These are phyloP conservation scores for Picochlorum sp. DNA, from an alignment of 139 green algal species.

Conservation along the genomic window DNA sequence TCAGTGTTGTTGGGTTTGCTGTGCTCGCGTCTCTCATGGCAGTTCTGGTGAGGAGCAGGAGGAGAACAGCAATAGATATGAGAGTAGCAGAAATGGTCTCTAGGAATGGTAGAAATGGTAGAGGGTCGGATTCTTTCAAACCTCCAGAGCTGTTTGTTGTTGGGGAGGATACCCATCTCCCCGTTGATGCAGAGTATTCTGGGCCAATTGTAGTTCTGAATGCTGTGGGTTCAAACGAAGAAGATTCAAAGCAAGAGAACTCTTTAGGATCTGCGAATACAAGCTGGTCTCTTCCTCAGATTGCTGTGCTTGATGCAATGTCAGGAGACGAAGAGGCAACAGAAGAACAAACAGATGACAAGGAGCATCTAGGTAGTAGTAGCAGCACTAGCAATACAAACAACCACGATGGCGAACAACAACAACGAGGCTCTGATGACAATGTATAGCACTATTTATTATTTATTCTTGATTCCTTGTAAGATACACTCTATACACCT, in stretches of 20 bases:
- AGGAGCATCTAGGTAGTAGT: neutral
- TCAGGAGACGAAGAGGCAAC: neutral
- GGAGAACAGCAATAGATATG: neutral
- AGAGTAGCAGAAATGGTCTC: neutral
- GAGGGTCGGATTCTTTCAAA: constrained; percentile 7
- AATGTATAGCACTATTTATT: no score
- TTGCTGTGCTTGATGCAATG: no score
- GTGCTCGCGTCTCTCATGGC: neutral
- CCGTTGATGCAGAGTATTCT: neutral
- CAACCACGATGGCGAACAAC: neutral
- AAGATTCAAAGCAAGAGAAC: neutral
- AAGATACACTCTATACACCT: no score
- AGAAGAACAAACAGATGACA: neutral
- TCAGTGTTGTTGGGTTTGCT: constrained; percentile 7
- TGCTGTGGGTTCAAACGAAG: neutral
- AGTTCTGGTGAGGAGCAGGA: constrained; percentile 3
- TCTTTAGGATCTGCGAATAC: neutral
- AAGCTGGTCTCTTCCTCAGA: no score
- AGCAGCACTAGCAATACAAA: neutral
- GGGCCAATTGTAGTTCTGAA: constrained; percentile 11
- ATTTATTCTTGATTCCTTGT: no score
- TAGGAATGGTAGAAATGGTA: neutral
- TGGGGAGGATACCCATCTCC: neutral
- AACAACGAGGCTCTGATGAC: constrained; percentile 1
- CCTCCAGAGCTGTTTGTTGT: constrained; percentile 15